Percentiles rank a stretch among this genome's conserved stretches.
These are phyloP conservation scores for Lodderomyces margitis DNA, from an alignment of 1,139 yeast species.

Conservation along the genomic window DNA sequence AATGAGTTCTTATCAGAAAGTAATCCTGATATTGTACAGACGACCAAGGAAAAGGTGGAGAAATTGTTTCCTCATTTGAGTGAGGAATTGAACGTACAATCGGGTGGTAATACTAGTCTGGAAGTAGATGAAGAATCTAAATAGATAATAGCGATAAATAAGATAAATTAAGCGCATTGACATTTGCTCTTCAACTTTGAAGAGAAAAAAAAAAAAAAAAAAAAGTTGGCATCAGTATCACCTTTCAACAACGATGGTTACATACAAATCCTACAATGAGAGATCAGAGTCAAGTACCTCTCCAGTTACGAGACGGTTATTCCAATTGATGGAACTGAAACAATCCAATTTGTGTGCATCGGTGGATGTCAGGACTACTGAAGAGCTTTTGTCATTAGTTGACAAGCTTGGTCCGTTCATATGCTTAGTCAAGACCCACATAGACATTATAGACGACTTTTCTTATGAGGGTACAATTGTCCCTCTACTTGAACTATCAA, in stretches of 20 bases:
- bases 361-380: conserved; percentile 81
- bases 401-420: conserved; percentile 88
- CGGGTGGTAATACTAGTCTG: not conserved
- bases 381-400: conserved; percentile 66
- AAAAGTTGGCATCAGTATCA: conserved; percentile 1
- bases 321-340: conserved; percentile 73
- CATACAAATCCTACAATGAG: conserved; percentile 48
- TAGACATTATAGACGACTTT: conserved; percentile 90
- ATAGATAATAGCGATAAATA: not conserved
- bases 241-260: conserved; percentile 18
- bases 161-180: no score
- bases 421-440: conserved; percentile 90
- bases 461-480: conserved; percentile 71
- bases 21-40: conserved; percentile 27
- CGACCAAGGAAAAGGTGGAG: conserved; percentile 45
- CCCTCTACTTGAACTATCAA: conserved; percentile 69
- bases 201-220: conserved; percentile 2
- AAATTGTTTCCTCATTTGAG: conserved; percentile 44
- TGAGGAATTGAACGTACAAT: conserved; percentile 20
- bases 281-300: conserved; percentile 74
- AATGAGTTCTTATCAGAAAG: conserved; percentile 24
- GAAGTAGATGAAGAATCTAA: not conserved
- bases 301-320: conserved; percentile 74
- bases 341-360: conserved; percentile 93
- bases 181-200: no score